Evolutionary conservation across 139 green algal genomes (phyloP).

Genomic region (Volvox reticuliferus): DNA sequence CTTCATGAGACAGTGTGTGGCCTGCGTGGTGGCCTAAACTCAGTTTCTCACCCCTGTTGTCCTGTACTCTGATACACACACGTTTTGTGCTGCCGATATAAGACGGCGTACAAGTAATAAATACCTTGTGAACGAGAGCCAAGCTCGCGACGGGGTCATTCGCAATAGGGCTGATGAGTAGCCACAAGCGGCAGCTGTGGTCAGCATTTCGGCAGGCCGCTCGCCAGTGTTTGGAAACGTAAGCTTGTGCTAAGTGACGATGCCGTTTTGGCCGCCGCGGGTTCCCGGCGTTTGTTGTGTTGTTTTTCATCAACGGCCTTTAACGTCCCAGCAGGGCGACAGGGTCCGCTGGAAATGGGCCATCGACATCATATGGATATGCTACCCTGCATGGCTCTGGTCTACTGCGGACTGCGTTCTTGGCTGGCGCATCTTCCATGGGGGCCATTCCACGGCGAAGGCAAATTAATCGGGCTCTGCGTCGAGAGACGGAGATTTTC

Average conservation of each 20-base stretch:
- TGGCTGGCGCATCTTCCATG: neutral
- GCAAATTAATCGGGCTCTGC: neutral
- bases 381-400: neutral
- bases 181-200: neutral
- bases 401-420: neutral
- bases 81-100: too few relatives aligned
- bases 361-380: constrained; percentile 9
- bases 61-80: too few relatives aligned
- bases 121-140: too few relatives aligned
- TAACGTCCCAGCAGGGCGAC: neutral
- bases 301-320: neutral
- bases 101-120: too few relatives aligned
- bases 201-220: neutral
- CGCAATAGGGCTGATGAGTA: neutral
- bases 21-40: neutral
- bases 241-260: neutral
- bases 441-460: neutral
- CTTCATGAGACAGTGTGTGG: neutral
- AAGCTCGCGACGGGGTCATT: neutral
- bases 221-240: neutral
- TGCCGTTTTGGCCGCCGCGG: neutral
- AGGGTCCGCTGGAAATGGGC: neutral
- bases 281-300: neutral
- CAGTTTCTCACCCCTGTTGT: neutral
- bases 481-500: constrained; percentile 21